Evolutionary conservation across 2,329 filamentous ascomycete genomes (phyloP).

Genomic region (Pseudopithomyces maydicus): DNA sequence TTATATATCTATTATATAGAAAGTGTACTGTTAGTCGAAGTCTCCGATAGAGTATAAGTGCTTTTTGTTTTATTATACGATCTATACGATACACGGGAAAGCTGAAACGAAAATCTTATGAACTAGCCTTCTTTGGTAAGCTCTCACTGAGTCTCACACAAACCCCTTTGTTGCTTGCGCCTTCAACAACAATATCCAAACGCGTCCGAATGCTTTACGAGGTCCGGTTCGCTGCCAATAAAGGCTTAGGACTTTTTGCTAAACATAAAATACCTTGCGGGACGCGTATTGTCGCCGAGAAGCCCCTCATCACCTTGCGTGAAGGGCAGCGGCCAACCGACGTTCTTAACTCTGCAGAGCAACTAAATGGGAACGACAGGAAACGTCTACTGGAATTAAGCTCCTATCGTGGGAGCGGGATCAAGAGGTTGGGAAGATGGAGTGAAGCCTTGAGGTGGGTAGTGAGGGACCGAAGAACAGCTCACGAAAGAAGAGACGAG

Average conservation of each 20-base stretch:
- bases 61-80: too few relatives aligned
- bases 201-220: conserved; percentile 5
- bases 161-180: background rate
- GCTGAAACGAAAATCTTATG: background rate
- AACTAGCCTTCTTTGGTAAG: background rate
- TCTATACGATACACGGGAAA: too few relatives aligned
- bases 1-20: too few relatives aligned
- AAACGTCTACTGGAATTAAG: background rate
- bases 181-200: background rate
- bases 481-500: background rate
- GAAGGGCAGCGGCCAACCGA: background rate
- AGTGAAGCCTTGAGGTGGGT: background rate
- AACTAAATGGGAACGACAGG: background rate
- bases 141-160: background rate
- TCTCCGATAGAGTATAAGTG: too few relatives aligned
- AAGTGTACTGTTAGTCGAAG: too few relatives aligned
- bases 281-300: conserved; percentile 3
- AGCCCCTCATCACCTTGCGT: background rate
- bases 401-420: background rate
- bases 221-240: conserved; percentile 3
- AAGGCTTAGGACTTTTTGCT: conserved; percentile 5
- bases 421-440: conserved; percentile 1
- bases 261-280: background rate
- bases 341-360: background rate
- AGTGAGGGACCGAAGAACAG: background rate